Percentiles rank a stretch among this genome's conserved stretches.
phyloP scores from a whole-genome alignment of 2,329 filamentous ascomycete genomes.

The Nannizziopsis arthrosporioides region DNA sequence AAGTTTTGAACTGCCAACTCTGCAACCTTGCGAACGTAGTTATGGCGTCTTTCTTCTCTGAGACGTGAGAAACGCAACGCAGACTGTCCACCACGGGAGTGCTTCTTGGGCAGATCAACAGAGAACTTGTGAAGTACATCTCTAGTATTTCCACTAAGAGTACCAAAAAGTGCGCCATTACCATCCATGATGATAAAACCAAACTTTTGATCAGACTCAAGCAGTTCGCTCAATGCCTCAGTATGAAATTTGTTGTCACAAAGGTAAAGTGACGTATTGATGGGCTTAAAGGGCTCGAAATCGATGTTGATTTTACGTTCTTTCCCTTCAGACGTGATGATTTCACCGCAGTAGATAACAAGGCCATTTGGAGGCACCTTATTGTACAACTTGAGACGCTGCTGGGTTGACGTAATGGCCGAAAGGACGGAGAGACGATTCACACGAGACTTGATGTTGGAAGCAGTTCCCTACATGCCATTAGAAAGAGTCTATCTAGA shows the following conservation, averaged over 20 bases:
- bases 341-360: slow-evolving; percentile 99
- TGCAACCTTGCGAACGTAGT: slow-evolving; percentile 98
- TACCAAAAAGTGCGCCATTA: slow-evolving; percentile 95
- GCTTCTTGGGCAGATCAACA: slow-evolving; percentile 98
- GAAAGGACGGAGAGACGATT: slow-evolving; percentile 96
- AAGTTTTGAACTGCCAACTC: slow-evolving; percentile 98
- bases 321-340: slow-evolving; percentile 95
- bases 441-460: slow-evolving; percentile 99
- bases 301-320: slow-evolving; percentile 99
- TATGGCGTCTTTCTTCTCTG: slow-evolving; percentile 98
- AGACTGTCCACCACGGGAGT: slow-evolving; percentile 99
- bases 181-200: slow-evolving; percentile 99
- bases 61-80: slow-evolving; percentile 98
- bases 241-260: slow-evolving; percentile 99
- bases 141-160: slow-evolving; percentile 90
- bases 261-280: slow-evolving; percentile 98
- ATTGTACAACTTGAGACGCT: slow-evolving; percentile 97
- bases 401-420: slow-evolving; percentile 96
- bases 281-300: slow-evolving; percentile 99
- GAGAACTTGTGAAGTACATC: slow-evolving; percentile 97
- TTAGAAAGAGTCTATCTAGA: slow-evolving; percentile 11
- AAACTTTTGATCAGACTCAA: slow-evolving; percentile 98
- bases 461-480: slow-evolving; percentile 67
- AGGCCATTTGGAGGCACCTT: slow-evolving; percentile 96
- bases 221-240: slow-evolving; percentile 87